Percentiles rank a stretch among this genome's conserved stretches.
Evolutionary conservation across 805 yeast species (phyloP).

Genomic region (Wickerhamiella hasegawae): DNA sequence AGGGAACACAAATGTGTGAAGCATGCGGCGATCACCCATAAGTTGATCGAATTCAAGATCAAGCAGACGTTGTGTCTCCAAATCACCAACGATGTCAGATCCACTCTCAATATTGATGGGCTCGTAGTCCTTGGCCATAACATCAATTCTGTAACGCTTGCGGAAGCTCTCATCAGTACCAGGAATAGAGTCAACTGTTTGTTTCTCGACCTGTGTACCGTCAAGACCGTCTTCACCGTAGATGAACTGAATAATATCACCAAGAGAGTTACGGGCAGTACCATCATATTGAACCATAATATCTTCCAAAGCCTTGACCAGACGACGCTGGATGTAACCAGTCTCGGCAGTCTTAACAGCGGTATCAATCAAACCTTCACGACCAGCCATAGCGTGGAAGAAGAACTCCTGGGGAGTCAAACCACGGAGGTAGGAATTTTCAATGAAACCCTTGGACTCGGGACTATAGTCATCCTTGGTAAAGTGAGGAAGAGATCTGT

Average conservation of each 20-base stretch:
- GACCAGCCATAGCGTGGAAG: conserved; percentile 99
- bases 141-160: conserved; percentile 69
- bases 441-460: conserved; percentile 95
- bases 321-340: conserved; percentile 95
- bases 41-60: conserved; percentile 79
- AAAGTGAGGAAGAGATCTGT: conserved; percentile 93
- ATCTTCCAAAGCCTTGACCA: conserved; percentile 92
- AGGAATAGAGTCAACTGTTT: conserved; percentile 86
- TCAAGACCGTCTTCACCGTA: conserved; percentile 99
- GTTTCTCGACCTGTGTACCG: conserved; percentile 95
- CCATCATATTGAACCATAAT: conserved; percentile 98
- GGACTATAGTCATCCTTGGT: conserved; percentile 98
- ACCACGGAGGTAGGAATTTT: conserved; percentile 93
- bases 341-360: conserved; percentile 99
- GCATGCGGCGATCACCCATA: conserved; percentile 53
- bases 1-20: conserved; percentile 68
- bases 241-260: conserved; percentile 88
- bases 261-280: conserved; percentile 92
- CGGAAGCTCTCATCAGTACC: conserved; percentile 79
- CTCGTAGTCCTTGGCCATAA: conserved; percentile 48
- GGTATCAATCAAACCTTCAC: conserved; percentile 98
- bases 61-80: conserved; percentile 59
- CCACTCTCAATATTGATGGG: conserved; percentile 77
- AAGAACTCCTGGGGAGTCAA: conserved; percentile 97
- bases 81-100: conserved; percentile 77